phyloP scores from a whole-genome alignment of 805 yeast genomes.

The Candida dendrica region DNA sequence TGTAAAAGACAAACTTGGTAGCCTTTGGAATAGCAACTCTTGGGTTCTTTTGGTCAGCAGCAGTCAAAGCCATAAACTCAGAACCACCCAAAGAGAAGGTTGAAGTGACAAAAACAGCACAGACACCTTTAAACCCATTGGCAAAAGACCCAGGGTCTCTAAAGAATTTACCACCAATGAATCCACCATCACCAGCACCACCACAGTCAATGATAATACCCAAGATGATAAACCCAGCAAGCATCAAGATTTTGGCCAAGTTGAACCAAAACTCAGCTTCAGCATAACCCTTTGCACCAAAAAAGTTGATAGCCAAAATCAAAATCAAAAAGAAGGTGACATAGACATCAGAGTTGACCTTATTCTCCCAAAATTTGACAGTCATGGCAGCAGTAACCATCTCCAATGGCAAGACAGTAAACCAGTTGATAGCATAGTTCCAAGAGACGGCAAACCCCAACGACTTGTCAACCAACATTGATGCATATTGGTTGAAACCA shows the following conservation, averaged over 20 bases:
- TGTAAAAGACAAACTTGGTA: slow-evolving; percentile 48
- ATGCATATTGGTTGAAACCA: slow-evolving; percentile 55
- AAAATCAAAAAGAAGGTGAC: slow-evolving; percentile 45
- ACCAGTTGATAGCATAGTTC: slow-evolving; percentile 60
- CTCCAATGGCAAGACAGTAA: slow-evolving; percentile 55
- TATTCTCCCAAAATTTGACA: slow-evolving; percentile 47
- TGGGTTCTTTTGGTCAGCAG: slow-evolving; percentile 50
- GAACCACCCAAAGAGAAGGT: slow-evolving; percentile 59
- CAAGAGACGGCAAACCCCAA: slow-evolving; percentile 55
- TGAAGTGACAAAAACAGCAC: slow-evolving; percentile 44
- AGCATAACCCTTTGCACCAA: slow-evolving; percentile 53
- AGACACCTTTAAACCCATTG: slow-evolving; percentile 49
- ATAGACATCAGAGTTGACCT: slow-evolving; percentile 50
- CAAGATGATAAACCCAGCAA: slow-evolving; percentile 50
- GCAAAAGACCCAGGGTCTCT: slow-evolving; percentile 46
- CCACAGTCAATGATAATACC: slow-evolving; percentile 39
- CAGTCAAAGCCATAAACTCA: slow-evolving; percentile 52
- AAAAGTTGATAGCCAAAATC: slow-evolving; percentile 38
- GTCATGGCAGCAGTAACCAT: slow-evolving; percentile 61
- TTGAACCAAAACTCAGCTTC: slow-evolving; percentile 64
- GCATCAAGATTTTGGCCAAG: slow-evolving; percentile 53
- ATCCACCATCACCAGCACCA: slow-evolving; percentile 35
- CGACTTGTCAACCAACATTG: slow-evolving; percentile 47
- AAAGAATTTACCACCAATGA: slow-evolving; percentile 47
- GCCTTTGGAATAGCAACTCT: slow-evolving; percentile 50